Evolutionary conservation across 2,329 filamentous ascomycete species (phyloP).

Genomic region (Calonectria naviculata): DNA sequence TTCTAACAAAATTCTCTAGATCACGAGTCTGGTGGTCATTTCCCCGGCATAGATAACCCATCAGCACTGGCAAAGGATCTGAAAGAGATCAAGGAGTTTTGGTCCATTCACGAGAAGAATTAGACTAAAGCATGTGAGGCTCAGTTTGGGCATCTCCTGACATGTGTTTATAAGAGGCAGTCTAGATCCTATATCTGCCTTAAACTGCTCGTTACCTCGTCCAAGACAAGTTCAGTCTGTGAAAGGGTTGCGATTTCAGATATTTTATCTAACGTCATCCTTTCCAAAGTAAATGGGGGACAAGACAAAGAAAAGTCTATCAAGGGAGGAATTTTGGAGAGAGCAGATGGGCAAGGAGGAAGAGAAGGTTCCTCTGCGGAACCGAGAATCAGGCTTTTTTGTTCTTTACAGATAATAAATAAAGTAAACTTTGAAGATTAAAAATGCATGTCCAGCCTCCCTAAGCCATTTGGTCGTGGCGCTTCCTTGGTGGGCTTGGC

Average conservation of each 20-base stretch:
- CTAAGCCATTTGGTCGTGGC: neutral
- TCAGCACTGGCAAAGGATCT: conserved; percentile 14
- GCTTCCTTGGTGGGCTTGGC: neutral
- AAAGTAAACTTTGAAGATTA: neutral
- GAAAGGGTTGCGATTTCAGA: too few species aligned
- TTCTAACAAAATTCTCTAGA: neutral
- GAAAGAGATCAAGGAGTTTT: conserved; percentile 9
- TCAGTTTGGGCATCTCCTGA: neutral
- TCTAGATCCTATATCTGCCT: too few species aligned
- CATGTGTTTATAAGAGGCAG: too few species aligned
- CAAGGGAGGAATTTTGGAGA: neutral
- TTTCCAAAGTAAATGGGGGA: too few species aligned
- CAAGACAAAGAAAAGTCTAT: too few species aligned
- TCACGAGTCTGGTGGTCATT: conserved; percentile 26
- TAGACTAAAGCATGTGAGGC: neutral
- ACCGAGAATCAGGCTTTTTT: neutral
- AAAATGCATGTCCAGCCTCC: neutral
- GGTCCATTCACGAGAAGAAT: neutral
- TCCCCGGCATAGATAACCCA: conserved; percentile 21
- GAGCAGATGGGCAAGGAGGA: neutral
- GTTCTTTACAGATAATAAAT: neutral
- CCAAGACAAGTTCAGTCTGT: too few species aligned
- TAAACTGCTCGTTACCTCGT: too few species aligned
- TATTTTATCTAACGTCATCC: too few species aligned
- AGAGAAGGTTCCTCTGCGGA: neutral